A percentile compares a stretch with the other conserved stretches of the same genome.
Evolutionary conservation across 768 basidiomycete species (phyloP).

Genomic region (Leccinum fibrillosum): DNA sequence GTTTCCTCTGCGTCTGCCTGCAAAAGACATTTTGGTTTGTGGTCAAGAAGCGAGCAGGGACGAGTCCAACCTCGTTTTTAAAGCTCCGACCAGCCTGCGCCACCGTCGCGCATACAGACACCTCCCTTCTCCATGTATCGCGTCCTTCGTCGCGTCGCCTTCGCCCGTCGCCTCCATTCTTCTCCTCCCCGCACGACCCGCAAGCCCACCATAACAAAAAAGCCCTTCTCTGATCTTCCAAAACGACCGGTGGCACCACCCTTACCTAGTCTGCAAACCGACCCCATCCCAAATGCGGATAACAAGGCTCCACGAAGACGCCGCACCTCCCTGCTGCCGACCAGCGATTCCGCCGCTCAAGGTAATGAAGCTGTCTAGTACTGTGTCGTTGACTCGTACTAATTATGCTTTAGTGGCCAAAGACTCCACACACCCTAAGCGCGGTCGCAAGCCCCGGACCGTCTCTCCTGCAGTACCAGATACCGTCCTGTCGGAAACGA

Average conservation of each 20-base stretch:
- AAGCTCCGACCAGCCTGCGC: constrained; percentile 33
- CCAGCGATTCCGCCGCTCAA: neutral
- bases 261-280: neutral
- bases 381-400: neutral
- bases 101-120: constrained; percentile 31
- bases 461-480: neutral
- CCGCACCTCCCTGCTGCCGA: neutral
- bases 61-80: constrained; percentile 32
- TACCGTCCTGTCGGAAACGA: neutral
- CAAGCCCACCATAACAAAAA: constrained; percentile 38
- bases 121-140: constrained; percentile 4
- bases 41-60: constrained; percentile 28
- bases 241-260: constrained; percentile 23
- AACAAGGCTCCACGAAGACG: neutral
- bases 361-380: constrained; percentile 4
- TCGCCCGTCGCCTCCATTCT: constrained; percentile 10
- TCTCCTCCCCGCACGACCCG: neutral
- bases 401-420: neutral
- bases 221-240: constrained; percentile 60
- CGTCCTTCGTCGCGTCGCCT: constrained; percentile 11
- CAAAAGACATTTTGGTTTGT: constrained; percentile 68
- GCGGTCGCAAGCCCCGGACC: constrained; percentile 18
- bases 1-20: constrained; percentile 83
- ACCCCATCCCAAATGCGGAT: neutral
- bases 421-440: constrained; percentile 7